Conservation (phyloP, 2,329 filamentous ascomycete genomes). For the Beauveria sp. region DNA sequence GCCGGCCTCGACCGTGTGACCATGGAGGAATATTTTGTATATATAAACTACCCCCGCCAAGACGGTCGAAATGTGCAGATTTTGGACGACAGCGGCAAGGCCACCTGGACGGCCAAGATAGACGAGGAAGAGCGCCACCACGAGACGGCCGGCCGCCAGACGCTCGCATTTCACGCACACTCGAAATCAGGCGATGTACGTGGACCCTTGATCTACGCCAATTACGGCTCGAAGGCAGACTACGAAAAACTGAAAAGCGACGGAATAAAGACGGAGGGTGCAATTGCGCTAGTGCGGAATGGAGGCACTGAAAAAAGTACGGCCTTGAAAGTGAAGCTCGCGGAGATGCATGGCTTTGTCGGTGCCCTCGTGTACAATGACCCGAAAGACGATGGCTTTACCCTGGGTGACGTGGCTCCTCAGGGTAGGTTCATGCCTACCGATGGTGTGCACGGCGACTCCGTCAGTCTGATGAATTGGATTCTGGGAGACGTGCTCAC, state of each 20-base stretch:
- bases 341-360: constrained; percentile 74
- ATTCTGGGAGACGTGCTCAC: constrained; percentile 87
- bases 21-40: constrained; percentile 76
- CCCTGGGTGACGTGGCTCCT: constrained; percentile 64
- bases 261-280: constrained; percentile 66
- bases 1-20: constrained; percentile 68
- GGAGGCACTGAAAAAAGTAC: constrained; percentile 66
- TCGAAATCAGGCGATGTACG: constrained; percentile 80
- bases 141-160: constrained; percentile 58
- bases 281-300: constrained; percentile 78
- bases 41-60: constrained; percentile 80
- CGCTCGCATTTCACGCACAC: constrained; percentile 77
- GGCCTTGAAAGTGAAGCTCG: constrained; percentile 80
- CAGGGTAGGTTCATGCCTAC: constrained; percentile 71
- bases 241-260: constrained; percentile 65
- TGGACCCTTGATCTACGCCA: constrained; percentile 83
- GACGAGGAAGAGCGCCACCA: constrained; percentile 68
- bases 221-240: constrained; percentile 81
- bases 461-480: constrained; percentile 73
- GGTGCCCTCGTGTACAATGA: constrained; percentile 93
- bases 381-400: constrained; percentile 74
- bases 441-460: constrained; percentile 75
- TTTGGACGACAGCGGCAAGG: constrained; percentile 56
- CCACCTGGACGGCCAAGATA: constrained; percentile 69
- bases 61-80: constrained; percentile 77